These are phyloP conservation scores for Phytophthora ramorum DNA, from an alignment of 352 stramenopile genomes.

Conservation along the genomic window DNA sequence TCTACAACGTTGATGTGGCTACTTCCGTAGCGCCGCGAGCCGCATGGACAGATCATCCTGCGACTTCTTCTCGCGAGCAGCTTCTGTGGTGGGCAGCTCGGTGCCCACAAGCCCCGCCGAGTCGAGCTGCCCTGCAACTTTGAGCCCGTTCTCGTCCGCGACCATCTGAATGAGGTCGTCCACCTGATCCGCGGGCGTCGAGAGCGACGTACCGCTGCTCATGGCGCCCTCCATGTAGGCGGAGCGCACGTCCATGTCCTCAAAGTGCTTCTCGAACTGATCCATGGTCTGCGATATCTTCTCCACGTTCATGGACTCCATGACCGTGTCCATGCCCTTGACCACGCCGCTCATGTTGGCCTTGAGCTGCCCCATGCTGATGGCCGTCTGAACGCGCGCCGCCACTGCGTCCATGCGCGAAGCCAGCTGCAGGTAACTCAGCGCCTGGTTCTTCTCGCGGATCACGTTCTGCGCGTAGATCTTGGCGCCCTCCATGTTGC, in stretches of 20 bases:
- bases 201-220: conserved; percentile 94
- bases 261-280: conserved; percentile 99
- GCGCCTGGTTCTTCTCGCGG: conserved; percentile 86
- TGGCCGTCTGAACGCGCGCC: conserved; percentile 96
- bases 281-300: conserved; percentile 98
- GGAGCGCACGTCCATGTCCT: conserved; percentile 98
- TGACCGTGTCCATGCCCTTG: conserved; percentile 96
- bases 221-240: conserved; percentile 99
- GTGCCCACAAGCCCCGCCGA: conserved; percentile 90
- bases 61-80: conserved; percentile 78
- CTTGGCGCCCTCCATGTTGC: conserved; percentile 97
- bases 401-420: conserved; percentile 97
- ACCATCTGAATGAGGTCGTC: conserved; percentile 98
- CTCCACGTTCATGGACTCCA: conserved; percentile 98
- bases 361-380: conserved; percentile 95
- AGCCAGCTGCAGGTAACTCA: conserved; percentile 96
- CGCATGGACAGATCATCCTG: conserved; percentile 87
- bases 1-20: conserved; percentile 1
- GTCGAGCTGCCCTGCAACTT: conserved; percentile 94
- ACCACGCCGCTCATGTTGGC: conserved; percentile 97
- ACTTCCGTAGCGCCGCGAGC: conserved; percentile 83
- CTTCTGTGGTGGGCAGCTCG: conserved; percentile 64
- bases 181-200: conserved; percentile 97
- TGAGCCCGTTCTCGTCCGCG: conserved; percentile 97
- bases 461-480: conserved; percentile 97